Conservation (phyloP, 768 basidiomycete genomes). For the Mycena rebaudengoi region DNA sequence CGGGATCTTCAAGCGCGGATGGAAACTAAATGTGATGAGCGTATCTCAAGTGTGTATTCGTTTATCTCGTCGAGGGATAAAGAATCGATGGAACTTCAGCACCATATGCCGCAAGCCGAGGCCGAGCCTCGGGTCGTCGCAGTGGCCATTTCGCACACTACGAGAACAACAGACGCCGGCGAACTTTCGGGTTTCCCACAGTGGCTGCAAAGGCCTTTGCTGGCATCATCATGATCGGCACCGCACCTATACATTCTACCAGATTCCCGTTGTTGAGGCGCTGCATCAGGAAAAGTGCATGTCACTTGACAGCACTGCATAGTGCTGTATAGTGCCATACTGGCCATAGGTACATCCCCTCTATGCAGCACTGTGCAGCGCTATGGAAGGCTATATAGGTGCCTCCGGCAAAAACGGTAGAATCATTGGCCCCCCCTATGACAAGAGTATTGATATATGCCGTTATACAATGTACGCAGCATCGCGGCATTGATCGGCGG, state of each 20-base stretch:
- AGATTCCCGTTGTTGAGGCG: slow-evolving; percentile 33
- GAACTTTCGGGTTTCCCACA: slow-evolving; percentile 9
- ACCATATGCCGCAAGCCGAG: slow-evolving; percentile 14
- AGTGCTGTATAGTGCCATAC: too few relatives aligned
- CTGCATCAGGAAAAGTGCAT: slow-evolving; percentile 18
- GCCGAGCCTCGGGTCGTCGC: slow-evolving; percentile 43
- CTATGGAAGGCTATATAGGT: too few relatives aligned
- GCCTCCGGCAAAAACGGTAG: too few relatives aligned
- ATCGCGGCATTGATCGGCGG: not conserved
- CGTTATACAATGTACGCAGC: not conserved
- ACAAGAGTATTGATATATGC: too few relatives aligned
- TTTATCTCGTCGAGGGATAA: not conserved
- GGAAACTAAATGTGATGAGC: too few relatives aligned
- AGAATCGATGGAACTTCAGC: not conserved
- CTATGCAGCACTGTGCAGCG: too few relatives aligned
- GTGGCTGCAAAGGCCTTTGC: slow-evolving; percentile 38
- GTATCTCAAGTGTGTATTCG: slow-evolving; percentile 11
- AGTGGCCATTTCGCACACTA: slow-evolving; percentile 40
- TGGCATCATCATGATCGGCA: slow-evolving; percentile 41
- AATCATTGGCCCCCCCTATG: too few relatives aligned
- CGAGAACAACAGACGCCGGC: slow-evolving; percentile 33
- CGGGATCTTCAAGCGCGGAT: too few relatives aligned
- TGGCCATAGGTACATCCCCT: too few relatives aligned
- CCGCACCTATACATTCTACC: slow-evolving; percentile 42
- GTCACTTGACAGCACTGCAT: too few relatives aligned